phyloP scores from a whole-genome alignment of 345 rosid genomes.

The Cardamine chenopodiifolia region DNA sequence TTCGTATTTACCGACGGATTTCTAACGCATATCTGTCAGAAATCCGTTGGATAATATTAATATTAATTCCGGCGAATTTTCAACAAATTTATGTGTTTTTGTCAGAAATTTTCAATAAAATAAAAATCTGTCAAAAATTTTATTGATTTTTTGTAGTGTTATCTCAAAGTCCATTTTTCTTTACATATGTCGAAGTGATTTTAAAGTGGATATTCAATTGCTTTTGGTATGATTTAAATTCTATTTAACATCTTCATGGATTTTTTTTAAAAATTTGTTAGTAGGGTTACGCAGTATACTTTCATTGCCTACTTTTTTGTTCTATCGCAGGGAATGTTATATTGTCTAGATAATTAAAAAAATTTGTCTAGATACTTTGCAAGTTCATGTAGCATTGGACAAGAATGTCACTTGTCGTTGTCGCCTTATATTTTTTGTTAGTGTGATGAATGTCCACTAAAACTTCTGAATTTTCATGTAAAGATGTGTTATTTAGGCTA shows the following conservation, averaged over 20 bases:
- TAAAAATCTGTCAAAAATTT: no score
- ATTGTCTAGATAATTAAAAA: not conserved
- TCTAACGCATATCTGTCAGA: no score
- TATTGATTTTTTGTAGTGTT: no score
- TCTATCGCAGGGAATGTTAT: not conserved
- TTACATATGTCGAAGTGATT: not conserved
- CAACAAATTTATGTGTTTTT: no score
- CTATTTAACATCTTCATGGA: not conserved
- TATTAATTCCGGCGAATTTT: no score
- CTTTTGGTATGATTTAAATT: not conserved
- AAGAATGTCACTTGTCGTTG: no score
- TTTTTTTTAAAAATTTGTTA: not conserved
- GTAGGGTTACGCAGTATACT: not conserved
- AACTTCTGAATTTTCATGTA: not conserved
- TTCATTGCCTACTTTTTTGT: not conserved
- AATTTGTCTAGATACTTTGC: not conserved
- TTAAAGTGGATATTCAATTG: not conserved
- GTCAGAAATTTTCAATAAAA: no score
- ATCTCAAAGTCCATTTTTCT: no score
- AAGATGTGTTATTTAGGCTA: not conserved
- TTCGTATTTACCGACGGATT: no score
- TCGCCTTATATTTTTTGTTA: not conserved
- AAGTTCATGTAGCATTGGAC: not conserved
- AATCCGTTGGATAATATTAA: no score
- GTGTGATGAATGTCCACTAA: not conserved